Evolutionary conservation across 1,284 basidiomycete genomes (phyloP).

Genomic region (Cryptococcus neoformans): DNA sequence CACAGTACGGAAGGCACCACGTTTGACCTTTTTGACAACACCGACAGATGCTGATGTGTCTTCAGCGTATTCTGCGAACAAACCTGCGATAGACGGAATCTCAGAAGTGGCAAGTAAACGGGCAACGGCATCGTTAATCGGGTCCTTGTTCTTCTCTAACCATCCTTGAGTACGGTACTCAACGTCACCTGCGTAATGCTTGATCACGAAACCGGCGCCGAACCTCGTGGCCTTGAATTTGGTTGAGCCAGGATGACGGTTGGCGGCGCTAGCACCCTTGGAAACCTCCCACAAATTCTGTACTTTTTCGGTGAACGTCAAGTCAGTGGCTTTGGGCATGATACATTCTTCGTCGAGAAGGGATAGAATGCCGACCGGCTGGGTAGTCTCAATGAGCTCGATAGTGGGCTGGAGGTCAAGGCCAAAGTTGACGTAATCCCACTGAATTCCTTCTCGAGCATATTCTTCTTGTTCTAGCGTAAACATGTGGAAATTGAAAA

Average conservation of each 20-base stretch:
- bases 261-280: slow-evolving; percentile 17
- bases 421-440: slow-evolving; percentile 99
- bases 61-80: slow-evolving; percentile 81
- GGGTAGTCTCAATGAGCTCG: slow-evolving; percentile 81
- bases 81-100: slow-evolving; percentile 73
- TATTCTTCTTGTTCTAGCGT: slow-evolving; percentile 99
- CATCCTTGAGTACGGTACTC: slow-evolving; percentile 96
- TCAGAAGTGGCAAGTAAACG: slow-evolving; percentile 80
- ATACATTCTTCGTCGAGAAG: slow-evolving; percentile 98
- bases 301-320: slow-evolving; percentile 93
- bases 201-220: slow-evolving; percentile 90
- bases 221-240: slow-evolving; percentile 90
- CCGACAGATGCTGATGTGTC: slow-evolving; percentile 49
- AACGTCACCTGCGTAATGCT: slow-evolving; percentile 96
- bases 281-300: slow-evolving; percentile 41
- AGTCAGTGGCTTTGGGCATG: slow-evolving; percentile 96
- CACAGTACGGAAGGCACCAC: slow-evolving; percentile 95
- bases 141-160: slow-evolving; percentile 99
- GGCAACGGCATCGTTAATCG: slow-evolving; percentile 93
- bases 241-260: slow-evolving; percentile 62
- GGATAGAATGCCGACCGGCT: slow-evolving; percentile 83
- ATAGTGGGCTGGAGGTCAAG: slow-evolving; percentile 98
- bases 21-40: slow-evolving; percentile 79
- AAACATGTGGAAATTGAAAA: slow-evolving; percentile 99
- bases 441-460: slow-evolving; percentile 92